These are phyloP conservation scores for Trebouxia sp. DNA, from an alignment of 139 green algal genomes.

Conservation along the genomic window DNA sequence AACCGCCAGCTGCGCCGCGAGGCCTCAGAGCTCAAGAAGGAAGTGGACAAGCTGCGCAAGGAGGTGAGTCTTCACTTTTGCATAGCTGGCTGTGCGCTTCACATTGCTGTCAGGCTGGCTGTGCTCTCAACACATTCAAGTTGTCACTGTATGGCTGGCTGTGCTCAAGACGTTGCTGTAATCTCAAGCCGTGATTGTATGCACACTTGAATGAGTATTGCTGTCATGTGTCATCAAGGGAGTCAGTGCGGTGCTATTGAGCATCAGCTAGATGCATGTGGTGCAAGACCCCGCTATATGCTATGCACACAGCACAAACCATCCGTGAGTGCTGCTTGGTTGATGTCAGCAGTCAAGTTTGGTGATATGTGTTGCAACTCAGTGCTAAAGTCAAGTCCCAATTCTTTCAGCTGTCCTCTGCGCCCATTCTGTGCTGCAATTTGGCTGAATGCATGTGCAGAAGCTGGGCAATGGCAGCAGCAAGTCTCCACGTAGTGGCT, in stretches of 20 bases:
- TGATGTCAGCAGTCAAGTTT: too few species aligned
- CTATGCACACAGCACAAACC: too few species aligned
- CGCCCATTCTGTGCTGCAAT: neutral
- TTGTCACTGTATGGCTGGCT: too few species aligned
- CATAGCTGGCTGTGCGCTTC: neutral
- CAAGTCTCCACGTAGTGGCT: neutral
- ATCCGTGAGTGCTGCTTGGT: too few species aligned
- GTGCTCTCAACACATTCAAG: too few species aligned
- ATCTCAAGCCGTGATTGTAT: too few species aligned
- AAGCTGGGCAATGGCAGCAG: neutral
- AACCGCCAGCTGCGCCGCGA: constrained; percentile 10
- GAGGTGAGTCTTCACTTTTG: neutral
- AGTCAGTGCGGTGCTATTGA: neutral
- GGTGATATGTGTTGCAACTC: too few species aligned
- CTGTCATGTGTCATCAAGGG: neutral
- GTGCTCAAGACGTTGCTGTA: too few species aligned
- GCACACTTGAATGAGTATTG: too few species aligned
- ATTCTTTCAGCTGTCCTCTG: too few species aligned
- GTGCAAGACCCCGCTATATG: too few species aligned
- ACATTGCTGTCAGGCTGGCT: neutral
- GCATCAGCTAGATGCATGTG: neutral
- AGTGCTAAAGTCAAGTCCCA: too few species aligned
- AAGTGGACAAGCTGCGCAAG: constrained; percentile 16
- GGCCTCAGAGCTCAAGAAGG: neutral
- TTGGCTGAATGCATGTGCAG: neutral